Evolutionary conservation across 2,329 filamentous ascomycete species (phyloP).

Genomic region (Fusarium anguioides): DNA sequence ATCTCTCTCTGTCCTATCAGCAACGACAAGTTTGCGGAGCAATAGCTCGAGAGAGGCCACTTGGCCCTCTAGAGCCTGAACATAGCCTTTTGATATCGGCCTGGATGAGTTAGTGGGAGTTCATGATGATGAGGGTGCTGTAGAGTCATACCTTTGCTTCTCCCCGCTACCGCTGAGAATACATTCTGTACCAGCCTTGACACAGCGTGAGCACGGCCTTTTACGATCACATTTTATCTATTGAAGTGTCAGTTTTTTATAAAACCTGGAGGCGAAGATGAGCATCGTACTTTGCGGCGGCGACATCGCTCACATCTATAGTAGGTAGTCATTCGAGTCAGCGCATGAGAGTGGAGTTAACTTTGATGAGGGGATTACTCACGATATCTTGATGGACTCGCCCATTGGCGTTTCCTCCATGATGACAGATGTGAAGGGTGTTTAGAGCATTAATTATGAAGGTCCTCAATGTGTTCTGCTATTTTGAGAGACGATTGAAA

Average conservation of each 20-base stretch:
- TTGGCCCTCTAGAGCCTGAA: constrained; percentile 60
- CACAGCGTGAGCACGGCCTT: constrained; percentile 62
- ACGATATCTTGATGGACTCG: constrained; percentile 53
- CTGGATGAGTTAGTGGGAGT: constrained; percentile 41
- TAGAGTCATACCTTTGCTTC: constrained; percentile 53
- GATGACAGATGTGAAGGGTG: background rate
- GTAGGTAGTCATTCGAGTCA: constrained; percentile 12
- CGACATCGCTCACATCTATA: constrained; percentile 57
- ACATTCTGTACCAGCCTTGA: constrained; percentile 55
- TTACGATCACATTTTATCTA: constrained; percentile 66
- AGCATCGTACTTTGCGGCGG: constrained; percentile 53
- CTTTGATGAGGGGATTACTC: constrained; percentile 38
- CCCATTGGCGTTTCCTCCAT: constrained; percentile 52
- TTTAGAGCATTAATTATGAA: background rate
- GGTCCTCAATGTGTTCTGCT: background rate
- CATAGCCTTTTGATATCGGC: constrained; percentile 58
- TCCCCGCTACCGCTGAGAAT: constrained; percentile 55
- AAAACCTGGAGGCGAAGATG: no score
- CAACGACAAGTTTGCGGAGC: constrained; percentile 57
- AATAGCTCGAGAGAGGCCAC: constrained; percentile 59
- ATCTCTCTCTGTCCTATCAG: constrained; percentile 53
- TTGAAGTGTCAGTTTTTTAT: background rate
- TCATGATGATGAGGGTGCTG: background rate
- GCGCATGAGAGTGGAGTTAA: constrained; percentile 6
- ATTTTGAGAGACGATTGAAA: background rate